Evolutionary conservation across 139 green algal species (phyloP).

Genomic region (Picochlorum sp.): DNA sequence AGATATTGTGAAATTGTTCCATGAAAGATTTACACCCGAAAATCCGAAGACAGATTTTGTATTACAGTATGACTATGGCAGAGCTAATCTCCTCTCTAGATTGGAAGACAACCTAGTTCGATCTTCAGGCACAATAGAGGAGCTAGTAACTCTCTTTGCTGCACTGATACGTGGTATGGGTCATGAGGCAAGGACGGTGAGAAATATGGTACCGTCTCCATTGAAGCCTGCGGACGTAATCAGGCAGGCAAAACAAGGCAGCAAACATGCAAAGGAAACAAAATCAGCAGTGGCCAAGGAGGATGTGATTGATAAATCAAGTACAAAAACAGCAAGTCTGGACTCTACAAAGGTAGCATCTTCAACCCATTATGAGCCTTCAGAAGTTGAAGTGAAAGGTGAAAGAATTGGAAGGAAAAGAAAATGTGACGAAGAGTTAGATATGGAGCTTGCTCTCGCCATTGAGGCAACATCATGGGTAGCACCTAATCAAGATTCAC

Average conservation of each 20-base stretch:
- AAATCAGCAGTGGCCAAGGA: not conserved
- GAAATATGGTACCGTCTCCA: slow-evolving; percentile 3
- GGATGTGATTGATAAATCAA: not conserved
- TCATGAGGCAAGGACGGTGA: slow-evolving; percentile 29
- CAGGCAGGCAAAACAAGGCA: not conserved
- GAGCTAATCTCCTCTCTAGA: not conserved
- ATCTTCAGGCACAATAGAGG: slow-evolving; percentile 29
- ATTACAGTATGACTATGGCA: not conserved
- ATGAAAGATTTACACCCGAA: not conserved
- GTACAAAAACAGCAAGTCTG: not conserved
- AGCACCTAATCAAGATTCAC: not conserved
- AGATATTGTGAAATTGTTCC: not conserved
- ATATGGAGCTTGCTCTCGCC: slow-evolving; percentile 68
- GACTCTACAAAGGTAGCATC: not conserved
- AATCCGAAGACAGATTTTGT: not conserved
- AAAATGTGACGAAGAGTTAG: slow-evolving; percentile 73
- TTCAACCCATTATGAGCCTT: not conserved
- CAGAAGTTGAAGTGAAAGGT: not conserved
- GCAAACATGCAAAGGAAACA: not conserved
- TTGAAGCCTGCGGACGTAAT: slow-evolving; percentile 17
- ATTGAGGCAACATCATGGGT: slow-evolving; percentile 45
- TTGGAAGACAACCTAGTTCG: slow-evolving; percentile 1
- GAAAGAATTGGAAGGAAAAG: slow-evolving; percentile 1
- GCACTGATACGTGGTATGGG: slow-evolving; percentile 53
- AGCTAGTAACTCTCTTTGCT: slow-evolving; percentile 58